A percentile compares a stretch with the other conserved stretches of the same genome.
Evolutionary conservation across 305 asterid species (phyloP).

Genomic region (Fraxinus dipetala): DNA sequence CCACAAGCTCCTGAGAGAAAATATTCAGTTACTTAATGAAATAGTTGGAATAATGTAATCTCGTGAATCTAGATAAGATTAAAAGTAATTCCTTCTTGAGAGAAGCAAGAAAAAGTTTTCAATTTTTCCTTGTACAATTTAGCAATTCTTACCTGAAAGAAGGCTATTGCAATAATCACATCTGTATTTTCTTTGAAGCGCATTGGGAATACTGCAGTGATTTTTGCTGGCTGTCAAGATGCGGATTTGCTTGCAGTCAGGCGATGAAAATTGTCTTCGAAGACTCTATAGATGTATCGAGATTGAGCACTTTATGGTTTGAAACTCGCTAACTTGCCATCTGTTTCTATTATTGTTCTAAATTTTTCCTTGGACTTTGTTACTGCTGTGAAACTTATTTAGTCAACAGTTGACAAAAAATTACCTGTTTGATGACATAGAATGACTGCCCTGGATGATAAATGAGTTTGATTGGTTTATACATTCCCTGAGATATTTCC

Average conservation of each 20-base stretch:
- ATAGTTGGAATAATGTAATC: not conserved
- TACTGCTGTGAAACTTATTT: not conserved
- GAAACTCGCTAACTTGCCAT: not conserved
- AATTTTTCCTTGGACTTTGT: not conserved
- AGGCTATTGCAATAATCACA: constrained; percentile 69
- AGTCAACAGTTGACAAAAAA: not conserved
- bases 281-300: not conserved
- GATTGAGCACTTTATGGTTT: not conserved
- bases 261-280: not conserved
- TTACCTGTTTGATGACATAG: constrained; percentile 74
- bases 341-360: not conserved
- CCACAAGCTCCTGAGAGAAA: constrained; percentile 63
- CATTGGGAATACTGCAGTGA: constrained; percentile 81
- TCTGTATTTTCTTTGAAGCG: constrained; percentile 78
- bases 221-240: constrained; percentile 53
- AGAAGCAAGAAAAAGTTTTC: not conserved
- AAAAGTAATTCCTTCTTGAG: not conserved
- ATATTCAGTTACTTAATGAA: not conserved
- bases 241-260: constrained; percentile 17
- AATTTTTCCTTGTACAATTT: not conserved
- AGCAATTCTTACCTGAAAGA: constrained; percentile 67
- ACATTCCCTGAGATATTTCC: constrained; percentile 47
- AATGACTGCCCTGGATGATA: constrained; percentile 72
- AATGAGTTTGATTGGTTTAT: constrained; percentile 59
- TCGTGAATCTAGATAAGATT: not conserved